phyloP scores from a whole-genome alignment of 139 green algal species.

The Chlamydomonas sp. region DNA sequence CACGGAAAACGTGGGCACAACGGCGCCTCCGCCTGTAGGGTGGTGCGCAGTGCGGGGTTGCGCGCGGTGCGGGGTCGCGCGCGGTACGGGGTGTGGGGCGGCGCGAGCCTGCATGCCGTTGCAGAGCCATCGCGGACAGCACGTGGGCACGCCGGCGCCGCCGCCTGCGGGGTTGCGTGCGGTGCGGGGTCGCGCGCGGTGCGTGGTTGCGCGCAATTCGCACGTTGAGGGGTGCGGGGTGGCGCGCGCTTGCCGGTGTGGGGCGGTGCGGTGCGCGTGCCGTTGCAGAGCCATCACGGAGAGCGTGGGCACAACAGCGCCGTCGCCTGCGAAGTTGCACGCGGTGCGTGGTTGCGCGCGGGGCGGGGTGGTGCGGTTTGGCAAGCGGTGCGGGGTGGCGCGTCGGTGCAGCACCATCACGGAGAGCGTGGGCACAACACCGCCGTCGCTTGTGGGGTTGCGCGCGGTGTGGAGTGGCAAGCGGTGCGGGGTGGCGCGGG shows the following conservation, averaged over 20 bases:
- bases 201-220: conserved; percentile 45
- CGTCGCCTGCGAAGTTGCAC: too few relatives aligned
- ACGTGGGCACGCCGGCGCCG: conserved; percentile 58
- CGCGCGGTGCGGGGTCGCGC: conserved; percentile 41
- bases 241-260: too few relatives aligned
- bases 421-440: conserved; percentile 59
- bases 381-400: conserved; percentile 28
- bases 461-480: too few relatives aligned
- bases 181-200: too few relatives aligned
- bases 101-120: conserved; percentile 38
- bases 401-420: conserved; percentile 54
- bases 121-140: conserved; percentile 59
- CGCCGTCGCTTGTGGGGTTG: too few relatives aligned
- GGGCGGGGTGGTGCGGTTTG: conserved; percentile 18
- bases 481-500: conserved; percentile 44
- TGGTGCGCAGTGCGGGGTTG: too few relatives aligned
- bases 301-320: conserved; percentile 64
- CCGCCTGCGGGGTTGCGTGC: too few relatives aligned
- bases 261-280: too few relatives aligned
- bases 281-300: conserved; percentile 54
- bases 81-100: conserved; percentile 17
- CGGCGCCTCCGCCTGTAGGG: too few relatives aligned
- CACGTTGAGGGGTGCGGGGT: too few relatives aligned
- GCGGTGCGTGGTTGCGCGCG: too few relatives aligned
- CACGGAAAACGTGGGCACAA: conserved; percentile 60